Evolutionary conservation across 1,139 yeast genomes (phyloP).

Genomic region (Pichia sp.): DNA sequence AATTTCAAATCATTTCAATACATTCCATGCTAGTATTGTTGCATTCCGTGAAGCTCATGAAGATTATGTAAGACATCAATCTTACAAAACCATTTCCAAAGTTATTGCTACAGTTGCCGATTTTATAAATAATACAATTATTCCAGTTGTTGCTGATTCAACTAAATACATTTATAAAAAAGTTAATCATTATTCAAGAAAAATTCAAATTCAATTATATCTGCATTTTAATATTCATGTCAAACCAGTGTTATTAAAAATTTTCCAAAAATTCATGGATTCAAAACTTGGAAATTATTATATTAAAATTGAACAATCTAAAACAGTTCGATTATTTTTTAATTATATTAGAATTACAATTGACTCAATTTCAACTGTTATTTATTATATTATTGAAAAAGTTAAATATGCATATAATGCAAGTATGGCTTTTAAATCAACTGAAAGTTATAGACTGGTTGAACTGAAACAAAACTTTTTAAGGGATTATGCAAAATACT

Average conservation of each 20-base stretch:
- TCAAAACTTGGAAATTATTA: slow-evolving; percentile 14
- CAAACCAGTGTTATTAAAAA: slow-evolving; percentile 10
- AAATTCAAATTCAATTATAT: slow-evolving; percentile 7
- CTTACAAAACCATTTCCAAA: slow-evolving; percentile 6
- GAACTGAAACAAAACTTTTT: slow-evolving; percentile 29
- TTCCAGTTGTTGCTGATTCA: slow-evolving; percentile 6
- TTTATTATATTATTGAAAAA: slow-evolving; percentile 11
- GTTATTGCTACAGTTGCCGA: slow-evolving; percentile 1
- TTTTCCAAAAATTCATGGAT: slow-evolving; percentile 3
- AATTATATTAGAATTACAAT: slow-evolving; percentile 6
- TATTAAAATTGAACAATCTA: slow-evolving; percentile 6
- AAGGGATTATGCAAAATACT: slow-evolving; percentile 7
- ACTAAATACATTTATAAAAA: not conserved
- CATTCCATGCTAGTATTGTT: not conserved
- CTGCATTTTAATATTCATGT: slow-evolving; percentile 16
- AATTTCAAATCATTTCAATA: not conserved
- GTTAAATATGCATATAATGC: slow-evolving; percentile 15
- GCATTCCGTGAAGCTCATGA: slow-evolving; percentile 10
- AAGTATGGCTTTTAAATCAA: slow-evolving; percentile 21
- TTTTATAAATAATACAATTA: slow-evolving; percentile 5
- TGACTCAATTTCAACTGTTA: slow-evolving; percentile 3
- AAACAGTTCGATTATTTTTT: not conserved
- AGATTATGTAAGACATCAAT: slow-evolving; percentile 3
- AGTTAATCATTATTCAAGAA: slow-evolving; percentile 1
- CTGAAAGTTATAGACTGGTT: slow-evolving; percentile 23